Base-by-base conservation (phyloP, 2,329 filamentous ascomycete genomes). In the Chaetomium strumarium region DNA sequence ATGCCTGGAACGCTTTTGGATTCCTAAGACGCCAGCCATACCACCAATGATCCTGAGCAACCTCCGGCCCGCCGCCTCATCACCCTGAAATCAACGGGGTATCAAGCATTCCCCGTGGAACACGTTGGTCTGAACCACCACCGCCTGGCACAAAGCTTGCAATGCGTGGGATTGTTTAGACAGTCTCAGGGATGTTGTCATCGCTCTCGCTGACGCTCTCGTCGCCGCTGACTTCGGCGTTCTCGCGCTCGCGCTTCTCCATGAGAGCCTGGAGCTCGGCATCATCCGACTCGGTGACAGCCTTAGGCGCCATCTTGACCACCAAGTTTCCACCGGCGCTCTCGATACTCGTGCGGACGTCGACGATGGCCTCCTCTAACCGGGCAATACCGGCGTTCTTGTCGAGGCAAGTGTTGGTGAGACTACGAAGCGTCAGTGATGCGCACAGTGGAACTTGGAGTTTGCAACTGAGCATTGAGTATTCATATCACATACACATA, bases 291-390 rank as follows among this genome's bases (percentile, higher is more conserved):
- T 97, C 95, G 1, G 93, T 99, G 57, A 99, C 93, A 5, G 95
- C 93, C 84, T 97, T 97, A 62, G 93, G 93, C 65, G 93, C 91
- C 93, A 99, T 99, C 83, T 95, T 96, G 63, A 96, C 86, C 40
- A 85, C 80, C 66, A 92, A 86, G 67, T 83, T 84, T 56, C 93
- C 93, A 49, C 88, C 88, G 1, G 87, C 81, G 42, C 72, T 77
- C 67, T 84, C 82, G 68, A 99, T 99, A 70, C 80, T 90, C 66
- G 75, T 80, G 64, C 86, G 81, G 64, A 99, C 91, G 63, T 91
- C 88, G 65, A 87, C 78, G 63, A 99, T 99, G 16, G 93, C 90
- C 66, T 90, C 85, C 71, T 96, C 89, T 62, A 99, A 76, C 58
- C 86, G 82, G 57, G 83, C 75, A 64, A 99, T 96, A 54, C 93